Percentiles rank a stretch among this genome's conserved stretches.
These are phyloP conservation scores for Conticribra guillardii DNA, from an alignment of 108 stramenopile species.

Conservation along the genomic window DNA sequence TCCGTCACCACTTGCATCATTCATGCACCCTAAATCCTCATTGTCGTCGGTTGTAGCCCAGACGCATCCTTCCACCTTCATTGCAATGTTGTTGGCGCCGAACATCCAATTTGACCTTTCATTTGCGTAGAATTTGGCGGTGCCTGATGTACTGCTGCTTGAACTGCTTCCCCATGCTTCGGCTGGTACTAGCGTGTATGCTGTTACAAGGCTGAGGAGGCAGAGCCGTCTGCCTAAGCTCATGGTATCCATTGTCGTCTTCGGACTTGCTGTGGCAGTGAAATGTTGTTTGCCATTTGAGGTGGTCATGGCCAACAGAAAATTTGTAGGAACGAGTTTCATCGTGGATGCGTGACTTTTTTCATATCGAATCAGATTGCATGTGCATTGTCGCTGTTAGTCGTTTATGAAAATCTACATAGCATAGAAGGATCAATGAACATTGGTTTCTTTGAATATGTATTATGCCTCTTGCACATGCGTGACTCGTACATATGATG, in stretches of 20 bases:
- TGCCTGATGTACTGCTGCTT: slow-evolving; percentile 3
- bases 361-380: too few relatives aligned
- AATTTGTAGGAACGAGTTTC: too few relatives aligned
- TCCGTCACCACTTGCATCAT: slow-evolving; percentile 73
- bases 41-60: slow-evolving; percentile 67
- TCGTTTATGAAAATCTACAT: too few relatives aligned
- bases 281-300: too few relatives aligned
- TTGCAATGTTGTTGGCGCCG: slow-evolving; percentile 50
- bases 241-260: not conserved
- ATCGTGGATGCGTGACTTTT: too few relatives aligned
- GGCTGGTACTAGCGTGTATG: slow-evolving; percentile 9
- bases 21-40: slow-evolving; percentile 74
- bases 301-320: too few relatives aligned
- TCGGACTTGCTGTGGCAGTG: too few relatives aligned
- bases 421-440: too few relatives aligned
- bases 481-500: too few relatives aligned
- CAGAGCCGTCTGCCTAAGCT: slow-evolving; percentile 12
- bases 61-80: slow-evolving; percentile 80
- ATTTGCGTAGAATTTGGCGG: slow-evolving; percentile 50
- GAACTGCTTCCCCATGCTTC: slow-evolving; percentile 45
- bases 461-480: too few relatives aligned
- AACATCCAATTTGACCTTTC: slow-evolving; percentile 66
- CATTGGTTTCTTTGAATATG: too few relatives aligned
- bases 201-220: slow-evolving; percentile 13
- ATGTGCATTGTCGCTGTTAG: too few relatives aligned